Evolutionary conservation across 1,139 yeast genomes (phyloP).

Genomic region (Hansenula lynferdii): DNA sequence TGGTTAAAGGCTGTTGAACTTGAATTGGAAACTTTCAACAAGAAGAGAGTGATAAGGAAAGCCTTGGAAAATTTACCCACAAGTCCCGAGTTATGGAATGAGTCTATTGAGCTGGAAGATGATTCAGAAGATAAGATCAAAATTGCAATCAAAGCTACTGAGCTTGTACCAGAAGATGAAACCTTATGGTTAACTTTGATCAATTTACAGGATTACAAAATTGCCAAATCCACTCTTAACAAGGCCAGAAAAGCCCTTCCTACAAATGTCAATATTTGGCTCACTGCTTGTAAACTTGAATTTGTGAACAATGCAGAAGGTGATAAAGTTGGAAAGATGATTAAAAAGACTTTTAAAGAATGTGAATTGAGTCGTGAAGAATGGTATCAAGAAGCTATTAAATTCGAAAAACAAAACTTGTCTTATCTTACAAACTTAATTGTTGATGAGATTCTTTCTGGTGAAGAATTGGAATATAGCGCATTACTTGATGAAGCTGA

Average conservation of each 20-base stretch:
- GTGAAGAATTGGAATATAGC: slow-evolving; percentile 28
- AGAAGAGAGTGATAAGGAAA: slow-evolving; percentile 54
- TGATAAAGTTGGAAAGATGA: slow-evolving; percentile 36
- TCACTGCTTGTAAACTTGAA: slow-evolving; percentile 67
- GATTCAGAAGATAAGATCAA: slow-evolving; percentile 45
- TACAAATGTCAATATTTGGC: slow-evolving; percentile 58
- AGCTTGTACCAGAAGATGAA: slow-evolving; percentile 59
- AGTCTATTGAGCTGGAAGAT: slow-evolving; percentile 43
- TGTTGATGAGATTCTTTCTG: slow-evolving; percentile 43
- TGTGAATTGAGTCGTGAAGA: slow-evolving; percentile 29
- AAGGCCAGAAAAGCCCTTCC: slow-evolving; percentile 54
- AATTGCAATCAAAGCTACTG: slow-evolving; percentile 63
- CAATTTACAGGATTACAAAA: slow-evolving; percentile 35
- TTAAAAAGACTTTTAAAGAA: slow-evolving; percentile 51
- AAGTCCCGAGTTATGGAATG: slow-evolving; percentile 47
- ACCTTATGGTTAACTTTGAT: slow-evolving; percentile 59
- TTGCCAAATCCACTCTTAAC: slow-evolving; percentile 51
- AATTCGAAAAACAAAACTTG: slow-evolving; percentile 29
- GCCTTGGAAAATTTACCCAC: slow-evolving; percentile 52
- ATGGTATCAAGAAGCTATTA: slow-evolving; percentile 42
- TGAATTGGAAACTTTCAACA: slow-evolving; percentile 51
- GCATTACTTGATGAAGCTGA: slow-evolving; percentile 49
- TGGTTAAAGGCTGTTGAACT: slow-evolving; percentile 72
- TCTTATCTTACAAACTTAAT: slow-evolving; percentile 20
- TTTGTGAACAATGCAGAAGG: slow-evolving; percentile 36